phyloP scores from a whole-genome alignment of 1,284 basidiomycete species.

The Malassezia globosa region DNA sequence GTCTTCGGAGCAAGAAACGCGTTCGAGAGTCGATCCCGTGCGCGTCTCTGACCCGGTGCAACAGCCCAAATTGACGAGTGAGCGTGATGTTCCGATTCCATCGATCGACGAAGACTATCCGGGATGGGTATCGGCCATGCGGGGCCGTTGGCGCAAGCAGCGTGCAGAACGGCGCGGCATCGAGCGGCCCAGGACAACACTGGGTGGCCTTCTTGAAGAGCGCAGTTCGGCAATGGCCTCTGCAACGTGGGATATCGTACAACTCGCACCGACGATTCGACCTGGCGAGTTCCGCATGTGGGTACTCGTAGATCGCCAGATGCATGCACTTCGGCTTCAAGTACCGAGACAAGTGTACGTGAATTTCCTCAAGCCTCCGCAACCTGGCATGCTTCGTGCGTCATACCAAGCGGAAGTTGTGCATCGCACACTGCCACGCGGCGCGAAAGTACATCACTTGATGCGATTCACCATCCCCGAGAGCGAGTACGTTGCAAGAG shows the following conservation, averaged over 20 bases:
- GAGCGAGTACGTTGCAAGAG: slow-evolving; percentile 67
- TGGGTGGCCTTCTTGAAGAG: slow-evolving; percentile 63
- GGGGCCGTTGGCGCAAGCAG: slow-evolving; percentile 64
- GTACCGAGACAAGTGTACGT: slow-evolving; percentile 87
- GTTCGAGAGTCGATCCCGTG: too few species aligned
- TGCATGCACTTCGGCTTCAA: slow-evolving; percentile 67
- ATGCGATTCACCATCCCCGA: slow-evolving; percentile 77
- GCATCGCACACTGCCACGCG: slow-evolving; percentile 67
- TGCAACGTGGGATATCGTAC: slow-evolving; percentile 81
- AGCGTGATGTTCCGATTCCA: slow-evolving; percentile 25
- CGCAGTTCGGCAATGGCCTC: slow-evolving; percentile 57
- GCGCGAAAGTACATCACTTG: slow-evolving; percentile 64
- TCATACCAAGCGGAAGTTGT: slow-evolving; percentile 66
- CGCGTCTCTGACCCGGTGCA: not conserved
- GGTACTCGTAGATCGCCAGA: slow-evolving; percentile 70
- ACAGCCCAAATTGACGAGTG: not conserved
- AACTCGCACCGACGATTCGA: slow-evolving; percentile 65
- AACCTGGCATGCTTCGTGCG: slow-evolving; percentile 56
- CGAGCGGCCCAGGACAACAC: slow-evolving; percentile 11
- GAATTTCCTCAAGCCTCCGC: slow-evolving; percentile 64
- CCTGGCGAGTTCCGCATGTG: slow-evolving; percentile 80
- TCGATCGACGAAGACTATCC: slow-evolving; percentile 55
- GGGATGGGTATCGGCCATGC: slow-evolving; percentile 69
- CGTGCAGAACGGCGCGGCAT: slow-evolving; percentile 50
- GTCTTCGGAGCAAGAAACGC: too few species aligned